phyloP scores from a whole-genome alignment of 768 basidiomycete genomes.

The Naganishia onofrii region DNA sequence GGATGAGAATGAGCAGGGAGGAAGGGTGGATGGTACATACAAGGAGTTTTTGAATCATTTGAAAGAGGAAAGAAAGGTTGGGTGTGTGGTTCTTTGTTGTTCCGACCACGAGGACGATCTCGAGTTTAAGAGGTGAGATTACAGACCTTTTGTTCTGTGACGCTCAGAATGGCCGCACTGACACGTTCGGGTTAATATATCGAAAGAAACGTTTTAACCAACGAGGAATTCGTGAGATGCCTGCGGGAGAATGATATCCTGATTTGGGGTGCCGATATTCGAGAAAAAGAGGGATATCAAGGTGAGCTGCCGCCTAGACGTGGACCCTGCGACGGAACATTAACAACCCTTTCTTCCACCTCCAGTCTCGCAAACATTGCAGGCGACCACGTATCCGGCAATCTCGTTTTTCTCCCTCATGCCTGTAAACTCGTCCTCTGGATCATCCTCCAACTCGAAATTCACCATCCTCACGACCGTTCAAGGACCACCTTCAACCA shows the following conservation, averaged over 20 bases:
- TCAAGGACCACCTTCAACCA: slow-evolving; percentile 63
- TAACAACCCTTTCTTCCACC: too few species aligned
- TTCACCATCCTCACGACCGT: slow-evolving; percentile 84
- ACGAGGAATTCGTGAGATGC: slow-evolving; percentile 65
- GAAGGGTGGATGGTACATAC: slow-evolving; percentile 62
- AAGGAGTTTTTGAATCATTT: slow-evolving; percentile 71
- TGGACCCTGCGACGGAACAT: too few species aligned
- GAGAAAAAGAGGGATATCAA: slow-evolving; percentile 76
- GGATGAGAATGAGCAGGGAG: slow-evolving; percentile 32
- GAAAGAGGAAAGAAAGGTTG: slow-evolving; percentile 69
- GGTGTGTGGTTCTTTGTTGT: slow-evolving; percentile 77
- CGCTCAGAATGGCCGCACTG: too few species aligned
- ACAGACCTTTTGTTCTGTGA: too few species aligned
- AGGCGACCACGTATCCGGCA: slow-evolving; percentile 88
- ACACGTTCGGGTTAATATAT: slow-evolving; percentile 44
- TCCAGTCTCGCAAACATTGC: slow-evolving; percentile 56
- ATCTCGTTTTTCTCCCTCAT: slow-evolving; percentile 88
- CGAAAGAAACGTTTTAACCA: slow-evolving; percentile 68
- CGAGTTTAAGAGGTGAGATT: slow-evolving; percentile 72
- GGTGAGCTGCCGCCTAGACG: slow-evolving; percentile 52
- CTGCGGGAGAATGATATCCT: slow-evolving; percentile 72
- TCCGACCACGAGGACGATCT: slow-evolving; percentile 85
- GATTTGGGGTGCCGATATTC: slow-evolving; percentile 90
- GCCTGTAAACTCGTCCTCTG: slow-evolving; percentile 57
- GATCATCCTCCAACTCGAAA: slow-evolving; percentile 51